These are phyloP conservation scores for Chenopodium berlandieri DNA, from an alignment of 148 eudicot genomes.

Conservation along the genomic window DNA sequence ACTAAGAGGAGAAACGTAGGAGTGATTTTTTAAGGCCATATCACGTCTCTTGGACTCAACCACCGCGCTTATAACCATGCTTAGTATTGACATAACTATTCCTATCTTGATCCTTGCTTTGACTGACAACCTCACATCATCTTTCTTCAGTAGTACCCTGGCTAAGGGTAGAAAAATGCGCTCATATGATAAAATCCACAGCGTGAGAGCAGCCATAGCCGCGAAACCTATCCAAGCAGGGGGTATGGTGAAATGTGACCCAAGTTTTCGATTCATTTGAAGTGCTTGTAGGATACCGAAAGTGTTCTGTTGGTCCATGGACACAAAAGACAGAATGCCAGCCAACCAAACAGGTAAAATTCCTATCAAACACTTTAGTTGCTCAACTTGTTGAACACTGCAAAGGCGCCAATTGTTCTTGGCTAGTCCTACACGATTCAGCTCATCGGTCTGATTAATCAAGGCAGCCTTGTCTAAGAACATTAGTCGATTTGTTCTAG, in stretches of 20 bases:
- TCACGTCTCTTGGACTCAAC: slow-evolving; percentile 46
- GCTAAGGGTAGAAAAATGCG: slow-evolving; percentile 34
- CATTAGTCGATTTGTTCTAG: slow-evolving; percentile 32
- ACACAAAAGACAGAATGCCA: slow-evolving; percentile 48
- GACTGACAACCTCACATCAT: slow-evolving; percentile 38
- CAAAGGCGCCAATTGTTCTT: slow-evolving; percentile 54
- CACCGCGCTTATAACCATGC: slow-evolving; percentile 45
- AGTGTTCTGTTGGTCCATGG: slow-evolving; percentile 69
- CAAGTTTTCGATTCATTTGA: slow-evolving; percentile 45
- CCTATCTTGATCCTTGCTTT: slow-evolving; percentile 44
- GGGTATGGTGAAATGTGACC: slow-evolving; percentile 51
- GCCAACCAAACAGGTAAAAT: slow-evolving; percentile 62
- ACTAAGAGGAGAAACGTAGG: slow-evolving; percentile 46
- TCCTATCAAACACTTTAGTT: slow-evolving; percentile 57
- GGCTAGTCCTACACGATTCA: slow-evolving; percentile 32
- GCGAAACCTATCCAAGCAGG: slow-evolving; percentile 59
- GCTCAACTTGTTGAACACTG: slow-evolving; percentile 67
- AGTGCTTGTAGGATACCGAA: slow-evolving; percentile 68
- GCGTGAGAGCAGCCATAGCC: slow-evolving; percentile 55
- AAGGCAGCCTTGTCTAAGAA: slow-evolving; percentile 65
- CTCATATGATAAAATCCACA: slow-evolving; percentile 61
- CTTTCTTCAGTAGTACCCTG: slow-evolving; percentile 21
- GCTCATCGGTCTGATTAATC: slow-evolving; percentile 39
- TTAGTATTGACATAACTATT: slow-evolving; percentile 54
- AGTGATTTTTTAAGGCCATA: slow-evolving; percentile 31